Conservation (phyloP, 192 early-diverging fungal species). For the Linnemannia zychae region DNA sequence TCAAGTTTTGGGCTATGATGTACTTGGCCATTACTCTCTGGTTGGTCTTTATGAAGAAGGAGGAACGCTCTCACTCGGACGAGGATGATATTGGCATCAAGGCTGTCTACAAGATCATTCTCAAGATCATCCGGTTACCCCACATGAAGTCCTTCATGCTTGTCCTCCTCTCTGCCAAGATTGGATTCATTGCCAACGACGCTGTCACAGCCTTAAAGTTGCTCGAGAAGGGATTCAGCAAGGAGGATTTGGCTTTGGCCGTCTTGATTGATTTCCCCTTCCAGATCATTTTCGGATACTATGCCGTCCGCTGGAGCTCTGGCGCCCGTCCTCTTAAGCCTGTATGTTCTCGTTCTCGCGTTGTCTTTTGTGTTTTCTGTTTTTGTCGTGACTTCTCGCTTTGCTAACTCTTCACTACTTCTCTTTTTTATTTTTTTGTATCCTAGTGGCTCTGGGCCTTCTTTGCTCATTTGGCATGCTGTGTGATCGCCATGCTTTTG, state of each 20-base stretch:
- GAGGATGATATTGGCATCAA: slow-evolving; percentile 75
- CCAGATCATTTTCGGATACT: slow-evolving; percentile 97
- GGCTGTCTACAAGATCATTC: slow-evolving; percentile 90
- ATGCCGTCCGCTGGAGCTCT: slow-evolving; percentile 95
- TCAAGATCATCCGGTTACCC: slow-evolving; percentile 86
- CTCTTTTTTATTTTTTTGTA: neutral
- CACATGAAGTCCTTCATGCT: slow-evolving; percentile 90
- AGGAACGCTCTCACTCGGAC: slow-evolving; percentile 60
- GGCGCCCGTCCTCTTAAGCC: slow-evolving; percentile 88
- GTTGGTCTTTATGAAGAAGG: slow-evolving; percentile 83
- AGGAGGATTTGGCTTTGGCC: slow-evolving; percentile 94
- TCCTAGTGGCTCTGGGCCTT: slow-evolving; percentile 90
- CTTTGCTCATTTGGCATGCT: slow-evolving; percentile 85
- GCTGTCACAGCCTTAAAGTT: slow-evolving; percentile 94
- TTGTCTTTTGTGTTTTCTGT: neutral
- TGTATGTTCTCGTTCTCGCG: slow-evolving; percentile 58
- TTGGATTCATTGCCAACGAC: slow-evolving; percentile 97
- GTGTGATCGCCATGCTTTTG: slow-evolving; percentile 85
- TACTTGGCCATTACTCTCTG: slow-evolving; percentile 91
- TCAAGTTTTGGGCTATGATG: slow-evolving; percentile 94
- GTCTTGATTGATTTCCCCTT: slow-evolving; percentile 97
- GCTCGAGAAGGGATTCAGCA: slow-evolving; percentile 93
- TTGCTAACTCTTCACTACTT: neutral
- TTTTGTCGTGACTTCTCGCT: neutral
- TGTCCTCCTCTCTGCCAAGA: slow-evolving; percentile 88